Evolutionary conservation across 75 land plant genomes (phyloP).

Genomic region (Cryptomeria japonica): DNA sequence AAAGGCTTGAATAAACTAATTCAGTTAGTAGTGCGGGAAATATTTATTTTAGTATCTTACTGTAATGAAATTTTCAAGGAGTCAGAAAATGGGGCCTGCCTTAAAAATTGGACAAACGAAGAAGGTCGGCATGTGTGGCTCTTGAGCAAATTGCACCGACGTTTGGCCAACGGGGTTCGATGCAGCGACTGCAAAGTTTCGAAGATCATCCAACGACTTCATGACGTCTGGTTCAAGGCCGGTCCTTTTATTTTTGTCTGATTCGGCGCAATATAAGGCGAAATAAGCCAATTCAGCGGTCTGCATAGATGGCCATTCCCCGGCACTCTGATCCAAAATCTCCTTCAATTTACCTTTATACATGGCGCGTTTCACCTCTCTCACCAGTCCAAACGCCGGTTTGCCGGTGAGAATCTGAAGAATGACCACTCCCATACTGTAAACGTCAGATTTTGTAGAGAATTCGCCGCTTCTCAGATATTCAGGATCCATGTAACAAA

Average conservation of each 20-base stretch:
- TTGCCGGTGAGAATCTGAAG: conserved; percentile 63
- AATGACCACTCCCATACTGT: conserved; percentile 71
- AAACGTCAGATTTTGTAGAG: conserved; percentile 70
- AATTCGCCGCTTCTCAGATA: conserved; percentile 52
- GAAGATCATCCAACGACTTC: conserved; percentile 22
- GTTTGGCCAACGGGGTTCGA: not conserved
- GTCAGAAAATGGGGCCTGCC: conserved; percentile 17
- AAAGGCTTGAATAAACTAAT: not conserved
- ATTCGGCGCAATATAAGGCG: conserved; percentile 52
- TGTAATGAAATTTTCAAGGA: not conserved
- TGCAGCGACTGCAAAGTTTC: not conserved
- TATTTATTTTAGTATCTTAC: not conserved
- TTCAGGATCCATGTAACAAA: conserved; percentile 79
- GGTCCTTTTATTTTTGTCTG: conserved; percentile 41
- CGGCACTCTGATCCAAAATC: conserved; percentile 51
- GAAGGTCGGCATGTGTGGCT: conserved; percentile 21
- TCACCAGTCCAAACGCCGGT: conserved; percentile 29
- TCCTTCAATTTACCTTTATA: conserved; percentile 20
- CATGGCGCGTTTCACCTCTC: conserved; percentile 47
- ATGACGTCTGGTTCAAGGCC: conserved; percentile 42
- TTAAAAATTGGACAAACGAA: conserved; percentile 55
- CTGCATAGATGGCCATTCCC: conserved; percentile 63
- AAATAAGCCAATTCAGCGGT: conserved; percentile 50
- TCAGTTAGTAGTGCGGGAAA: not conserved
- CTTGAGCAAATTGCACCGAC: not conserved